phyloP scores from a whole-genome alignment of 2,329 filamentous ascomycete genomes.

The Nigrograna mackinnonii region DNA sequence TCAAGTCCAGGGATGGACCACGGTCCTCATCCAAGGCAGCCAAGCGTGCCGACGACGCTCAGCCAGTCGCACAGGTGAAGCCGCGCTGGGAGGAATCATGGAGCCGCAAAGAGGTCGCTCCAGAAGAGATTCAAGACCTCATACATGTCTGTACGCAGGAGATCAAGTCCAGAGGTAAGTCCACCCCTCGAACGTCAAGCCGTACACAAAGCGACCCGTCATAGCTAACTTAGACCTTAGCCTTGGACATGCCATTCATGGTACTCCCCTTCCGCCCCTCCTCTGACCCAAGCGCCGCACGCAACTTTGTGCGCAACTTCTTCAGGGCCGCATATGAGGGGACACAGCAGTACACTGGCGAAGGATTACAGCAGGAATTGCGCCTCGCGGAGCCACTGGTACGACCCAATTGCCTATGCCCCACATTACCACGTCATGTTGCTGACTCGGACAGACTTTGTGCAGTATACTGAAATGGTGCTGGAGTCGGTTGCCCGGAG shows the following conservation, averaged over 20 bases:
- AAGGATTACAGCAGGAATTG: conserved; percentile 78
- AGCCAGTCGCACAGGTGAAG: conserved; percentile 57
- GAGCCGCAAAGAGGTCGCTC: conserved; percentile 77
- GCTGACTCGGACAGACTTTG: conserved; percentile 66
- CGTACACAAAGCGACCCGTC: background rate
- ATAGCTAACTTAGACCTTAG: conserved; percentile 51
- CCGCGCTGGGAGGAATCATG: conserved; percentile 89
- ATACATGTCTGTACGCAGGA: conserved; percentile 84
- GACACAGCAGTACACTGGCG: conserved; percentile 63
- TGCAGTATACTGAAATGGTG: conserved; percentile 98
- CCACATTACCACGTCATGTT: conserved; percentile 7
- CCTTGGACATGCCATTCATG: conserved; percentile 87
- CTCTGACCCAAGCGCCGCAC: conserved; percentile 87
- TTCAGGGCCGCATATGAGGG: conserved; percentile 72
- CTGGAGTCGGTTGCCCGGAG: conserved; percentile 89
- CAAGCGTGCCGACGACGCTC: conserved; percentile 18
- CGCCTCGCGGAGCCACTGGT: conserved; percentile 95
- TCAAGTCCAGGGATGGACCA: conserved; percentile 38
- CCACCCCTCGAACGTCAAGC: background rate
- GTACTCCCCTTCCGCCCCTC: conserved; percentile 92
- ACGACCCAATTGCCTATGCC: conserved; percentile 36
- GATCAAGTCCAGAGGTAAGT: conserved; percentile 87
- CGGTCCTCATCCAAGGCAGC: conserved; percentile 33
- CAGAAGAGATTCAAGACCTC: conserved; percentile 89
- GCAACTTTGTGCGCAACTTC: conserved; percentile 90